A percentile compares a stretch with the other conserved stretches of the same genome.
These are phyloP conservation scores for Trifolium subterraneum DNA, from an alignment of 306 rosid genomes.

Conservation along the genomic window DNA sequence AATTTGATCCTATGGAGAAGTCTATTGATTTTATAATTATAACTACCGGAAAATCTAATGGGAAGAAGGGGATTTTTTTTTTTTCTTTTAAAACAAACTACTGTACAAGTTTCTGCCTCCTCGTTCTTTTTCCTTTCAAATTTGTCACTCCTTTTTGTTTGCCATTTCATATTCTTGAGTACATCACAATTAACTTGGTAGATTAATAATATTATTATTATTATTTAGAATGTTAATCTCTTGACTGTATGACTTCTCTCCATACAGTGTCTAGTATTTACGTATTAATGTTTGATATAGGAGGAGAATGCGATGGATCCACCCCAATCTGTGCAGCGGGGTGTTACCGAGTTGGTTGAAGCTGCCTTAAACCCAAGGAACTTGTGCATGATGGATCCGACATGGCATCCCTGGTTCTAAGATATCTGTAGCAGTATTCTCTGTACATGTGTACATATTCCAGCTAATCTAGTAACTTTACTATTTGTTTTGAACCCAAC, in stretches of 20 bases:
- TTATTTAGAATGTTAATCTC: conserved; percentile 11
- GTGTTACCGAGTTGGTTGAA: conserved; percentile 92
- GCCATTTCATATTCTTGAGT: conserved; percentile 1
- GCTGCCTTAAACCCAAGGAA: conserved; percentile 94
- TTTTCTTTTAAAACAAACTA: background rate
- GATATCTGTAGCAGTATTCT: conserved; percentile 22
- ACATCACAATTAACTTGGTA: background rate
- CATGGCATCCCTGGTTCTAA: conserved; percentile 99
- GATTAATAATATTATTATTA: too few species aligned
- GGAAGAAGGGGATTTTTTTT: background rate
- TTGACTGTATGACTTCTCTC: conserved; percentile 22
- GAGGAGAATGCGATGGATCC: conserved; percentile 93
- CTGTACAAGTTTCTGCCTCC: conserved; percentile 13
- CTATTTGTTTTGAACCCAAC: conserved; percentile 19
- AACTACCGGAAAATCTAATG: background rate
- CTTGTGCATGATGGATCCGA: conserved; percentile 99
- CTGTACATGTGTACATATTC: conserved; percentile 42
- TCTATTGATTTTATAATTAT: background rate
- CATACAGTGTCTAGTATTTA: conserved; percentile 9
- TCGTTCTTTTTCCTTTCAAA: background rate
- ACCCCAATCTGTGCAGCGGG: conserved; percentile 90
- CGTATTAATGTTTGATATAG: conserved; percentile 44
- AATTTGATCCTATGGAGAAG: conserved; percentile 5
- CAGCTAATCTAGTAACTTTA: conserved; percentile 8
- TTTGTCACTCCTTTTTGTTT: conserved; percentile 4